Evolutionary conservation across 2,329 filamentous ascomycete species (phyloP).

Genomic region (Xylaria digitata): DNA sequence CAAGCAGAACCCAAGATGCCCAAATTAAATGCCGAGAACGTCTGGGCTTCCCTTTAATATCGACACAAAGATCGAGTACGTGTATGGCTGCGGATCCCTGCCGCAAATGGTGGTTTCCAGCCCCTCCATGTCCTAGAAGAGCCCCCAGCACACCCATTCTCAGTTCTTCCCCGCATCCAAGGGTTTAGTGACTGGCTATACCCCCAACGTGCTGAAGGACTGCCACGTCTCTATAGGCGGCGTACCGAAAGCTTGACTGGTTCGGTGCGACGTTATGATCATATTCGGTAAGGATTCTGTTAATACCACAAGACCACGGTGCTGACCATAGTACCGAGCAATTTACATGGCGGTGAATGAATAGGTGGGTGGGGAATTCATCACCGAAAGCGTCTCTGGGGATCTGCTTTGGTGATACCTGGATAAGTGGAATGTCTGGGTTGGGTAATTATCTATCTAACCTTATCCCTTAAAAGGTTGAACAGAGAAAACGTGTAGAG

Average conservation of each 20-base stretch:
- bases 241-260: conserved; percentile 1
- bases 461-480: not conserved
- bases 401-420: not conserved
- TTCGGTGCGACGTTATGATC: conserved; percentile 14
- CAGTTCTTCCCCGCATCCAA: conserved; percentile 26
- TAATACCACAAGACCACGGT: conserved; percentile 25
- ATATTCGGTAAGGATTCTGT: conserved; percentile 7
- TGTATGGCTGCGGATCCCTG: conserved; percentile 10
- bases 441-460: not conserved
- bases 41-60: conserved; percentile 4
- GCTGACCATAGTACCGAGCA: conserved; percentile 13
- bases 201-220: not conserved
- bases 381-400: not conserved
- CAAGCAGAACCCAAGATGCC: too few species aligned
- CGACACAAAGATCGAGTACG: conserved; percentile 7
- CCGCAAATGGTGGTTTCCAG: conserved; percentile 5
- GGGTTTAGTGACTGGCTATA: conserved; percentile 21
- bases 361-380: conserved; percentile 1
- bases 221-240: conserved; percentile 4
- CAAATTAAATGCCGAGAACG: conserved; percentile 25
- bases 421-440: not conserved
- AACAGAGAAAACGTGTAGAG: not conserved
- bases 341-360: conserved; percentile 27
- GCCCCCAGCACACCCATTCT: not conserved
- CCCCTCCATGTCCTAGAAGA: conserved; percentile 10